Evolutionary conservation across 805 yeast species (phyloP), one percentile per base, ranked within the genome.

Genomic region (Saccharomyces jurei): DNA sequence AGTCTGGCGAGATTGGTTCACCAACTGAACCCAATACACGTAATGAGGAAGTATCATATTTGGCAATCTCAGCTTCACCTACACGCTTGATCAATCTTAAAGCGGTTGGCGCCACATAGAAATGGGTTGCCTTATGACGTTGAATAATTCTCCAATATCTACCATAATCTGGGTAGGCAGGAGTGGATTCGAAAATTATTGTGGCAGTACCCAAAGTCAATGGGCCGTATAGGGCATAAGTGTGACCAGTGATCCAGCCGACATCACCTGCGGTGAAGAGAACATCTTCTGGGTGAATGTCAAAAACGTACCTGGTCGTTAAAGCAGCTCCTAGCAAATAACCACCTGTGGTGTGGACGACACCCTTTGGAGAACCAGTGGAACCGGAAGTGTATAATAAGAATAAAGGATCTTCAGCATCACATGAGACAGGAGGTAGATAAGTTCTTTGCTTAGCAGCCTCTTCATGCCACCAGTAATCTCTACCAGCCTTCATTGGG

Each of bases 181-280:
- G 97, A 17, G 97, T 90, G 58, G 96, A 92, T 77, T 90, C 97
- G 69, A 91, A 90, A 52, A 91, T 87, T 50, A 90, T 86, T 17
- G 96, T 82, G 52, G 97, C 84, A 53, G 89, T 87, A 71, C 97
- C 97, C 30, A 83, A 71, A 46, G 83, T 74, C 62, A 94, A 80
- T 36, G 97, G 97, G 53, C 97, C 97, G 67, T 90, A 90, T 46
- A 90, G 81, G 51, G 87, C 95, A 70, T 91, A 90, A 6, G 96
- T 86, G 74, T 90, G 97, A 60, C 97, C 97, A 17, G 97, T 90
- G 69, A 90, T 90, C 97, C 97, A 90, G 68, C 97, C 97, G 55
- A 90, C 87, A 69, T 90, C 97, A 65, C 97, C 97, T 46, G 97
- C 96, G 48, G 97, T 90, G 77, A 91, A 91, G 59, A 91, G 74